Conservation (phyloP, 1,284 basidiomycete genomes). For the Termitomyces sp. region DNA sequence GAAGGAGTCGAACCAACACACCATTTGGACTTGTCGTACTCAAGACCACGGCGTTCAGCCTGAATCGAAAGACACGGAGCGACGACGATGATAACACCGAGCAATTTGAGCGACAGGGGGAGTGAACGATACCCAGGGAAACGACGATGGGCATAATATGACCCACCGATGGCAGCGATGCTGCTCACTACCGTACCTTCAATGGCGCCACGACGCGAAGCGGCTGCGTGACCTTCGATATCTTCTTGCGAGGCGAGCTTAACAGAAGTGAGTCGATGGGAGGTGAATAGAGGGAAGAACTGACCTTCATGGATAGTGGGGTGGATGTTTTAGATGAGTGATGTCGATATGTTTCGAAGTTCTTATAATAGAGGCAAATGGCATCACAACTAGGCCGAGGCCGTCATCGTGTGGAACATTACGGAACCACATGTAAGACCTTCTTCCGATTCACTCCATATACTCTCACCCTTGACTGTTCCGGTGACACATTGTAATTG, state of each 20-base stretch:
- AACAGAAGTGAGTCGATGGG: neutral
- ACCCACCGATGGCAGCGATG: conserved; percentile 48
- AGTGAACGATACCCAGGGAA: conserved; percentile 64
- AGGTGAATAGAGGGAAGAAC: neutral
- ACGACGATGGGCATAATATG: conserved; percentile 52
- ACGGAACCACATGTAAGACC: conserved; percentile 4
- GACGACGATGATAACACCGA: conserved; percentile 63
- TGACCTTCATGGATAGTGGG: conserved; percentile 15
- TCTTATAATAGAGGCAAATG: conserved; percentile 9
- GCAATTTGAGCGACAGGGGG: conserved; percentile 70
- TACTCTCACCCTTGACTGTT: neutral
- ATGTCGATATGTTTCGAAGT: neutral
- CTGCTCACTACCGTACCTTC: conserved; percentile 57
- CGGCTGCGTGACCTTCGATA: conserved; percentile 45
- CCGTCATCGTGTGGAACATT: conserved; percentile 8
- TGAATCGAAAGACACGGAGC: conserved; percentile 70
- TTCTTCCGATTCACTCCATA: conserved; percentile 2
- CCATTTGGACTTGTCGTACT: conserved; percentile 72
- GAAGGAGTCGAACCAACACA: conserved; percentile 25
- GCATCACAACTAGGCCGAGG: conserved; percentile 13
- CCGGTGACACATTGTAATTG: conserved; percentile 4
- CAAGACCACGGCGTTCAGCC: conserved; percentile 75
- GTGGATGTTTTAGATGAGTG: conserved; percentile 4
- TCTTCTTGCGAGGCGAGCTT: conserved; percentile 44
- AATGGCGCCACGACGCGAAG: conserved; percentile 54